phyloP scores from a whole-genome alignment of 805 yeast genomes.

The Tanozyma kutaoensis region DNA sequence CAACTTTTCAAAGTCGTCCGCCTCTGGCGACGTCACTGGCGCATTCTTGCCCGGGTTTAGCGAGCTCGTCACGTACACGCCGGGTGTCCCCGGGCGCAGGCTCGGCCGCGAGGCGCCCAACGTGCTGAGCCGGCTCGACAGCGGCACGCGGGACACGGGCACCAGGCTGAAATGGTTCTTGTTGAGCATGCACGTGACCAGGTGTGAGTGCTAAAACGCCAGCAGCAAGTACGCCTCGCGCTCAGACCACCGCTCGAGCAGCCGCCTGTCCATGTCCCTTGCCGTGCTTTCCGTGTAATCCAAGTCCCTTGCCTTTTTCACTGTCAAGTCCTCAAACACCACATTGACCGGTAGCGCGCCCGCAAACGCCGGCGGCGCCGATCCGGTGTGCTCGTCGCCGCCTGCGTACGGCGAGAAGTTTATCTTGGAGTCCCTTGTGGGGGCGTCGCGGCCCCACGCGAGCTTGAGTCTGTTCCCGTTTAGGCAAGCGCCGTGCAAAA shows the following conservation, averaged over 20 bases:
- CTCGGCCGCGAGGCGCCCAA: conserved; percentile 2
- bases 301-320: no score
- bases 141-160: conserved; percentile 23
- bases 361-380: conserved; percentile 11
- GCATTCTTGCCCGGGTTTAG: conserved; percentile 22
- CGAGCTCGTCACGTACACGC: conserved; percentile 20
- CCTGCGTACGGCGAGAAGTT: conserved; percentile 3
- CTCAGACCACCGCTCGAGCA: no score
- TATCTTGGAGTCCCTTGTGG: conserved; percentile 1
- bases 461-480: conserved; percentile 15
- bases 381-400: conserved; percentile 4
- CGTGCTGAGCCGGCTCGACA: conserved; percentile 17
- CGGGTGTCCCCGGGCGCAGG: conserved; percentile 8
- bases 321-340: conserved; percentile 9
- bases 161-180: conserved; percentile 16
- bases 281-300: no score
- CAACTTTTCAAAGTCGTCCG: conserved; percentile 15
- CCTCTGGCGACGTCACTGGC: conserved; percentile 12
- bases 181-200: no score
- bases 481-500: conserved; percentile 15
- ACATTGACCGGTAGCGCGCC: conserved; percentile 5
- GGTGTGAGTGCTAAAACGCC: no score
- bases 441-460: conserved; percentile 17
- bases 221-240: no score
- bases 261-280: no score